Evolutionary conservation across 1,139 yeast species (phyloP).

Genomic region (Pichia sp.): DNA sequence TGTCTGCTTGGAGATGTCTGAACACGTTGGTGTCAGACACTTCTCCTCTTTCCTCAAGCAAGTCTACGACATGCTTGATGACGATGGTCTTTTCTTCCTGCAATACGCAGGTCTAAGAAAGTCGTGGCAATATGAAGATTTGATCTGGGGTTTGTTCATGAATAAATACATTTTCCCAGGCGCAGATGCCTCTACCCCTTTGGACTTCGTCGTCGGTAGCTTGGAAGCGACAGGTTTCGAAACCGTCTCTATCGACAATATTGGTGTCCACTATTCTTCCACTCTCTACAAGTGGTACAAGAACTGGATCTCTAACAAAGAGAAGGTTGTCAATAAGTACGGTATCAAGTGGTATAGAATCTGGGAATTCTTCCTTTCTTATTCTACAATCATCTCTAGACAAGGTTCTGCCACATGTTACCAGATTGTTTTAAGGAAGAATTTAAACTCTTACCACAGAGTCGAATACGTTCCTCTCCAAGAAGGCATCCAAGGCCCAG

Average conservation of each 20-base stretch:
- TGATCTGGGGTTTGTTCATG: conserved; percentile 94
- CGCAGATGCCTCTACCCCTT: conserved; percentile 94
- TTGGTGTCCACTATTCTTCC: conserved; percentile 90
- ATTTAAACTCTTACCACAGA: conserved; percentile 79
- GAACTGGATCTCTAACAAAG: conserved; percentile 87
- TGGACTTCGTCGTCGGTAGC: conserved; percentile 72
- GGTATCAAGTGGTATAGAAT: conserved; percentile 90
- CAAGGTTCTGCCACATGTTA: conserved; percentile 93
- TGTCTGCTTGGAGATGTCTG: conserved; percentile 93
- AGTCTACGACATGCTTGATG: conserved; percentile 82
- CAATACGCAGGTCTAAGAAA: conserved; percentile 92
- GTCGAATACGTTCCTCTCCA: conserved; percentile 76
- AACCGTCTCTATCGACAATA: conserved; percentile 76
- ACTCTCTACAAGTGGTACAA: conserved; percentile 95
- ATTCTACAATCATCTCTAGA: conserved; percentile 78
- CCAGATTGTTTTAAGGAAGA: conserved; percentile 89
- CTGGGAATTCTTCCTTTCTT: conserved; percentile 88
- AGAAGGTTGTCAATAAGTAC: conserved; percentile 70
- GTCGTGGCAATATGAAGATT: conserved; percentile 92
- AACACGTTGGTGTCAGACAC: conserved; percentile 91
- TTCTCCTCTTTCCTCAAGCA: conserved; percentile 71
- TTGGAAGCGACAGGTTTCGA: conserved; percentile 87
- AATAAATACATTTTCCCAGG: conserved; percentile 96
- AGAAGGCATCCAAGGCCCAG: conserved; percentile 69
- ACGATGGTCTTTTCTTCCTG: conserved; percentile 81